Base-by-base conservation (phyloP, 176 grass and related monocot species). In the Aegilops bicornis region DNA sequence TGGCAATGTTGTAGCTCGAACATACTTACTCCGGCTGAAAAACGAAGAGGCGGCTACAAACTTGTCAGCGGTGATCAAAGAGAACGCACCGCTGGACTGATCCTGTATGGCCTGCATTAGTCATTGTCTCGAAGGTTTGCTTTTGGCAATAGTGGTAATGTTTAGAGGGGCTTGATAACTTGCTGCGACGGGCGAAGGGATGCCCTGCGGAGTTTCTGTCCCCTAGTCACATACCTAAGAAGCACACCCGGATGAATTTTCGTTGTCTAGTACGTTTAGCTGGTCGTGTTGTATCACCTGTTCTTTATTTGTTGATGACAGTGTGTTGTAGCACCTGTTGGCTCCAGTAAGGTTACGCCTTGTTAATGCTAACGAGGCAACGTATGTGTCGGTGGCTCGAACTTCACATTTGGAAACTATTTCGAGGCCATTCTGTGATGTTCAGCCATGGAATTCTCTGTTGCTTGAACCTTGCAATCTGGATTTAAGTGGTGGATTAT, bases 21-120 rank as follows among this genome's bases (percentile, higher is more conserved):
- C 90, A 31, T 98, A 89, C 79, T 86, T 98, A 7, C 29, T 98
- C 60, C 82, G 87, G 20, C 79, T 98, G 72, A 98, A 88, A 88
- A 98, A 95, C 47, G 93, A 87, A 52, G 96, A 91, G 36, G 92
- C 64, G n/a, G 93, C 96, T 69, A 72, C 70, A 33, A 92, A 91
- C 54, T 80, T 98, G 25, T 91, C 93, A 4, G 75, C 88, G 52
- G 86, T 72, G 52, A 94, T 98, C 2, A 98, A 92, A 83, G 96
- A 98, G 50, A 91, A 89, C 9, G 64, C 90, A 0, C 96, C 96
- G 3, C 73, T 61, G 13, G 96, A 94, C 14, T 96, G 82, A 87
- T 90, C 37, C 9, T 67, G n/a, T 60, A 42, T 60, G 31, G 37
- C 17, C 22, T 91, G 61, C 6, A 8, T 59, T 67, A 20, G 3